These are phyloP conservation scores for Mycena venus DNA, from an alignment of 768 basidiomycete species.

Conservation along the genomic window DNA sequence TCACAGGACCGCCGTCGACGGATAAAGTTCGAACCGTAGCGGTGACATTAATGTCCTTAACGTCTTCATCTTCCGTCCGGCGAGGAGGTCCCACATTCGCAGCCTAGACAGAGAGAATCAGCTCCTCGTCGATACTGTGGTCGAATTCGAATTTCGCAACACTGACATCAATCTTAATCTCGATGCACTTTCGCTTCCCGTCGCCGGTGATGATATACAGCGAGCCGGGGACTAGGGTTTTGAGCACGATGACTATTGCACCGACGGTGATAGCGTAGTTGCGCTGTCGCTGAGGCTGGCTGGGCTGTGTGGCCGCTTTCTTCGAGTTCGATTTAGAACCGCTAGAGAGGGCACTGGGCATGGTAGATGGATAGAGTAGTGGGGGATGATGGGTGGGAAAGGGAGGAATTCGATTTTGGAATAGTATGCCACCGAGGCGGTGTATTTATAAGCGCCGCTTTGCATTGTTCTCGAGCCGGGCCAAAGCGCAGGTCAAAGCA, in stretches of 20 bases:
- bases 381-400: neutral
- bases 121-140: neutral
- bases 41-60: neutral
- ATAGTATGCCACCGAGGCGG: neutral
- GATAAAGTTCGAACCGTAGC: neutral
- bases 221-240: neutral
- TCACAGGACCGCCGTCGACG: neutral
- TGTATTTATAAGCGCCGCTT: neutral
- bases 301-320: neutral
- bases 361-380: neutral
- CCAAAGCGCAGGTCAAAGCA: slow-evolving; percentile 6
- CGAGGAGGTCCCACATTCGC: neutral
- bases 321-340: neutral
- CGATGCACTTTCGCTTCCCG: slow-evolving; percentile 4
- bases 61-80: neutral
- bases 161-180: slow-evolving; percentile 13
- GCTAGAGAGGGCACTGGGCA: neutral
- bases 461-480: slow-evolving; percentile 18
- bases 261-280: neutral
- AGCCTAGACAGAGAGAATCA: neutral
- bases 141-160: too few species aligned
- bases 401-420: neutral
- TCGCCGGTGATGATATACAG: slow-evolving; percentile 9
- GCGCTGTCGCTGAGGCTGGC: neutral
- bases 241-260: slow-evolving; percentile 7